Percentiles rank a stretch among this genome's conserved stretches.
phyloP scores from a whole-genome alignment of 192 early-diverging fungal genomes.

The Chytriomyces hyalinus region DNA sequence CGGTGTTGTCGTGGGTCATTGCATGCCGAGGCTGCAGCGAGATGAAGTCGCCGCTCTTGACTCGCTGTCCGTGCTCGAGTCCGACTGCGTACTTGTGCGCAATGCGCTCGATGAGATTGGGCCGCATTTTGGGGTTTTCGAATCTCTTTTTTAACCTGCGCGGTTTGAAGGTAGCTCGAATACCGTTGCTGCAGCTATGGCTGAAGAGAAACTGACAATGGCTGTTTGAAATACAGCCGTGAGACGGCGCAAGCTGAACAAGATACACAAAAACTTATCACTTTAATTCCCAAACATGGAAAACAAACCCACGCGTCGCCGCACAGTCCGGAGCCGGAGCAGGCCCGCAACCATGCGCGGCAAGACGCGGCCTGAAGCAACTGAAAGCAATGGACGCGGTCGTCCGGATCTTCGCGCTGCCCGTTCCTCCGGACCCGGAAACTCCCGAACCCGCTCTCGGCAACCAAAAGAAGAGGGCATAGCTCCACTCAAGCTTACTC shows the following conservation, averaged over 20 bases:
- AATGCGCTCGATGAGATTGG: slow-evolving; percentile 96
- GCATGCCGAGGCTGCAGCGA: slow-evolving; percentile 89
- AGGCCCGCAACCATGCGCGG: neutral
- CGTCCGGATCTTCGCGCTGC: neutral
- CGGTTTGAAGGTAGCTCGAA: neutral
- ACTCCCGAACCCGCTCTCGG: too few species aligned
- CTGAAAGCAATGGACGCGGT: neutral
- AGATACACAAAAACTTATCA: too few species aligned
- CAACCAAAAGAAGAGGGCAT: too few species aligned
- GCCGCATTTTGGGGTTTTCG: slow-evolving; percentile 34
- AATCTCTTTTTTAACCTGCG: neutral
- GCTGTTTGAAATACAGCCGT: neutral
- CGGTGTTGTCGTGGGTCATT: slow-evolving; percentile 94
- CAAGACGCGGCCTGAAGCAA: neutral
- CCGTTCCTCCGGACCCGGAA: neutral
- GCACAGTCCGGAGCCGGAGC: too few species aligned
- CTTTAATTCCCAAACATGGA: too few species aligned
- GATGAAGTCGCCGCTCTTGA: slow-evolving; percentile 93
- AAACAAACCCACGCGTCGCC: too few species aligned
- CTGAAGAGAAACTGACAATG: neutral
- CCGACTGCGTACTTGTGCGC: slow-evolving; percentile 89
- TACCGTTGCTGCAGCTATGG: too few species aligned
- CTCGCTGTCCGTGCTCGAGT: slow-evolving; percentile 63
- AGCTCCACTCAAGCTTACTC: too few species aligned
- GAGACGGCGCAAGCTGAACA: neutral